These are phyloP conservation scores for Blastobotrys capitulatus DNA, from an alignment of 1,139 yeast genomes.

Conservation along the genomic window DNA sequence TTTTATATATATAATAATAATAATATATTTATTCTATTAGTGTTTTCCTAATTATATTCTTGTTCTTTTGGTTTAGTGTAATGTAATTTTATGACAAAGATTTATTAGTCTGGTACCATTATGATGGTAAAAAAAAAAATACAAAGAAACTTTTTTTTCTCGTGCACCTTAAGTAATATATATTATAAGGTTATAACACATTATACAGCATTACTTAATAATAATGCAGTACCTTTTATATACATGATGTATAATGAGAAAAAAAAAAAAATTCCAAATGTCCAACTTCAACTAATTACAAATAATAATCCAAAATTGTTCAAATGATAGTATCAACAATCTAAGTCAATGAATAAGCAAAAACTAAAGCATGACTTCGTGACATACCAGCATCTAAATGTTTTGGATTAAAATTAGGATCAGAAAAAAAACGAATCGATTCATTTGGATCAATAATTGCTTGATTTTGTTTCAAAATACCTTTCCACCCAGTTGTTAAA, in stretches of 20 bases:
- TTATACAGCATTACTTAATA: no score
- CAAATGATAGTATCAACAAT: no score
- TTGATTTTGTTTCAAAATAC: conserved; percentile 63
- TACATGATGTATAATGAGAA: no score
- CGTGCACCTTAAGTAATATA: no score
- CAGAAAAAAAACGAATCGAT: conserved; percentile 60
- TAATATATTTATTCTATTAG: neutral
- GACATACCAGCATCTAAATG: conserved; percentile 84
- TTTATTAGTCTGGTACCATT: no score
- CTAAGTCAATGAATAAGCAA: conserved; percentile 1
- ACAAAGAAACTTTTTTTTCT: no score
- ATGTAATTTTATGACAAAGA: neutral
- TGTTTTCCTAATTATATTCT: neutral
- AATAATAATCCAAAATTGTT: no score
- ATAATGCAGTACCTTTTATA: no score
- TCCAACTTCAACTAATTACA: no score
- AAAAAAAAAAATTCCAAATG: no score
- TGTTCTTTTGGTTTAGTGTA: neutral
- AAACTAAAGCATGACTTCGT: conserved; percentile 75
- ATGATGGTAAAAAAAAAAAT: no score
- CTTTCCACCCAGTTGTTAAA: conserved; percentile 71
- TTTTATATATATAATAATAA: neutral
- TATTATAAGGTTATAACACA: no score
- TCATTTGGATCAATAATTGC: conserved; percentile 61
- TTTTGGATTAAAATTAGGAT: conserved; percentile 37